Base-by-base conservation (phyloP, 495 filamentous ascomycete species). In the Astrocystis sublimbata region DNA sequence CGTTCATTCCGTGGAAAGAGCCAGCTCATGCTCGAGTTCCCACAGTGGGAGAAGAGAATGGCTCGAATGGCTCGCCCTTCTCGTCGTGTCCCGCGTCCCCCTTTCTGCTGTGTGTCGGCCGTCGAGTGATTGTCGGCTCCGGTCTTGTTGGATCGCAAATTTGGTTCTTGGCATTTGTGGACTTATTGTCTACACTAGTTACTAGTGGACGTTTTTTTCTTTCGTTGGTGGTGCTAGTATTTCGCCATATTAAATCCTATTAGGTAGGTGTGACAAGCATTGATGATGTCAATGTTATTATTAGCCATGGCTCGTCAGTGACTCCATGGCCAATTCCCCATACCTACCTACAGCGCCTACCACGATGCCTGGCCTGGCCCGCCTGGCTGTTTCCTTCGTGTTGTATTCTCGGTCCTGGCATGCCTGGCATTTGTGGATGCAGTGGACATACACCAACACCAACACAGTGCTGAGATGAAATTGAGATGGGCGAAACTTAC, bases 251-350 rank as follows among this genome's bases (percentile, higher is more conserved):
- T 60, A 60, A 49, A 36, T 49, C 42, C 24, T 40, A 59, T 38
- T 52, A 52, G 46, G 46, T 61, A 52, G 46, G 58, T 61, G 21
- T 40, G 51, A 42, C 33, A 45, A 52, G 21, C 31, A 51, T 47
- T 47, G 45, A 47, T 58, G 55, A 58, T 58, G 55, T 58, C 55
- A 58, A 58, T 24, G 55, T 58, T 58, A 58, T 58, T 58, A 46
- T 58, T 47, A 46, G 41, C 41, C 17, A 58, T 19, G 28, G 38
- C 31, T 21, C n/a, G n/a, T n/a, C n/a, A n/a, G n/a, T n/a, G n/a
- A 19, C 40, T 8, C 40, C 40, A 43, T 43, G 30, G 30, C 28
- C 24, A 30, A 41, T 43, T 35, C 55, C 41, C 23, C 26, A 35
- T 56, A 43, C 13, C 30, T 57, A 45, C 28, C 6, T 56, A 10